These are phyloP conservation scores for Arachis hypogaea DNA, from an alignment of 306 rosid genomes.

Conservation along the genomic window DNA sequence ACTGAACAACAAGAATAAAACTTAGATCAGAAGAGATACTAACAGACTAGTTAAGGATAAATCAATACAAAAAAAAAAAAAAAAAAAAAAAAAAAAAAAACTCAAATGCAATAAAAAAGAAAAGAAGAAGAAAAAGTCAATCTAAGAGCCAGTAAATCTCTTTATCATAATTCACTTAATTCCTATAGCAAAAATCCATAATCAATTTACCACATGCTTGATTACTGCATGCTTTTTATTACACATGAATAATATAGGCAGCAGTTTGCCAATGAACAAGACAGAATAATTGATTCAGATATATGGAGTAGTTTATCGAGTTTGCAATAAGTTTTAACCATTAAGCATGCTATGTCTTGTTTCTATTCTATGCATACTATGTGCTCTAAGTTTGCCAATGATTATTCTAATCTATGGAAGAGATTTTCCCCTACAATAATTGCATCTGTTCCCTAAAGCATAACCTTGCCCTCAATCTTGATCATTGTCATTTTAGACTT, in stretches of 20 bases:
- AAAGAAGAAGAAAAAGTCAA: neutral
- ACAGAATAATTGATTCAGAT: neutral
- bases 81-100: neutral
- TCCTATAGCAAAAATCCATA: constrained; percentile 14
- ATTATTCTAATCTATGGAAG: neutral
- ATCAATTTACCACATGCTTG: constrained; percentile 13
- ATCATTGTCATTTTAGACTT: constrained; percentile 12
- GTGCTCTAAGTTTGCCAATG: too few species aligned
- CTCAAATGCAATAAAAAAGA: constrained; percentile 21
- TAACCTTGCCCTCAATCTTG: constrained; percentile 23
- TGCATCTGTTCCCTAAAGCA: neutral
- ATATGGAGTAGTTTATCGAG: neutral
- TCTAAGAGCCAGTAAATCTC: neutral
- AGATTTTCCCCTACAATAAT: neutral
- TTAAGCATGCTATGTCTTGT: constrained; percentile 1
- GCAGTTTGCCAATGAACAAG: neutral
- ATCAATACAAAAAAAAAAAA: too few species aligned
- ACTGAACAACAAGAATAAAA: constrained; percentile 50
- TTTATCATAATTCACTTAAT: constrained; percentile 21
- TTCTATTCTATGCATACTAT: neutral
- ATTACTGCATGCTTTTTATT: neutral
- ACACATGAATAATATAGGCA: neutral
- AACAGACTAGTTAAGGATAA: neutral
- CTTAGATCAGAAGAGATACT: constrained; percentile 17
- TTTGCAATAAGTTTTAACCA: constrained; percentile 9